Conservation (phyloP, 225 moss, liverwort and hornwort species). For the Sphagnum tenellum region DNA sequence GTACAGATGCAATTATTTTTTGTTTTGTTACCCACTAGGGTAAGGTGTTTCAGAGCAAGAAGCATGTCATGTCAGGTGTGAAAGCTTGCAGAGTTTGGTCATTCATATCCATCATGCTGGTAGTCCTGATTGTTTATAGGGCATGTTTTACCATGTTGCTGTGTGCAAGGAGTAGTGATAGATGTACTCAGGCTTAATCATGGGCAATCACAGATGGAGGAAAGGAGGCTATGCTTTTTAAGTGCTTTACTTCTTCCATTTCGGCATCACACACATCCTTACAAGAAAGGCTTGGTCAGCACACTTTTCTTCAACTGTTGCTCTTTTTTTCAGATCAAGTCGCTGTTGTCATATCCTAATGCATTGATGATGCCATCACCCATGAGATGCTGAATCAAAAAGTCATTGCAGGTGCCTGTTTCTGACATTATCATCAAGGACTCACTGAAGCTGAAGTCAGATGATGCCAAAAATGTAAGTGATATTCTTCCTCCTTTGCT, state of each 20-base stretch:
- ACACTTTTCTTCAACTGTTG: background rate
- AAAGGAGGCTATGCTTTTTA: conserved; percentile 29
- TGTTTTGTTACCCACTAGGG: too few relatives aligned
- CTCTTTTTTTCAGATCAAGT: background rate
- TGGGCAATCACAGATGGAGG: conserved; percentile 14
- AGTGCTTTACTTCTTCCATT: conserved; percentile 33
- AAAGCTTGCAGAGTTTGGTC: too few relatives aligned
- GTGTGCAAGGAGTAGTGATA: conserved; percentile 36
- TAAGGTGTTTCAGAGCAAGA: too few relatives aligned
- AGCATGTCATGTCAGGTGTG: too few relatives aligned
- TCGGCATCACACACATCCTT: conserved; percentile 14
- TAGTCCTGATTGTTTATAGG: too few relatives aligned
- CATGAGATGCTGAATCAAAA: too few relatives aligned
- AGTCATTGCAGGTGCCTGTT: conserved; percentile 34
- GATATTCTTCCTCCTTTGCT: background rate
- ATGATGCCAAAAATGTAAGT: conserved; percentile 69
- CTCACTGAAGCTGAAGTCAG: conserved; percentile 71
- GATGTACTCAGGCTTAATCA: conserved; percentile 23
- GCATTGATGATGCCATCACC: too few relatives aligned
- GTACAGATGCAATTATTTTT: too few relatives aligned
- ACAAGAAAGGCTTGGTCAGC: conserved; percentile 28
- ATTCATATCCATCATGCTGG: too few relatives aligned
- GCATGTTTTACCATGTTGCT: background rate
- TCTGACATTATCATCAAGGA: conserved; percentile 66
- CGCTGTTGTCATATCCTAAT: too few relatives aligned